These are phyloP conservation scores for Blumeriella jaapii DNA, from an alignment of 2,329 filamentous ascomycete genomes.

Conservation along the genomic window DNA sequence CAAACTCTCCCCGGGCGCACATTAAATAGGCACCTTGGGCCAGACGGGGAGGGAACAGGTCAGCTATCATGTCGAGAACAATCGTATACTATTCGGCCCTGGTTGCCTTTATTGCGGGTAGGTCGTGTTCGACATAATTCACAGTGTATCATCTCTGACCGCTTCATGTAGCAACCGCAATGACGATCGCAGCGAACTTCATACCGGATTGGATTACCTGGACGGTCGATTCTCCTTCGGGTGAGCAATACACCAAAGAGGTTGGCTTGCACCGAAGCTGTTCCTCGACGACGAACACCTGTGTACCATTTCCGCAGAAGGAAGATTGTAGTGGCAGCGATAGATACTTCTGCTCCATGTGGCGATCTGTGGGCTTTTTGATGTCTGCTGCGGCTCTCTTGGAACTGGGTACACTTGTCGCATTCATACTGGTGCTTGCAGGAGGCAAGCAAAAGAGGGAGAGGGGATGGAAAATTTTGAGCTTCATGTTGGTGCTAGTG, in stretches of 20 bases:
- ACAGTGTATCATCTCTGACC: slow-evolving; percentile 3
- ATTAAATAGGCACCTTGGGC: slow-evolving; percentile 2
- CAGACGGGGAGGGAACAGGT: slow-evolving; percentile 6
- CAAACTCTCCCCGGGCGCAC: slow-evolving; percentile 1
- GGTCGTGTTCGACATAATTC: slow-evolving; percentile 20
- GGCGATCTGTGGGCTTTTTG: slow-evolving; percentile 78
- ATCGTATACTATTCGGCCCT: slow-evolving; percentile 32
- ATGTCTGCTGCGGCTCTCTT: slow-evolving; percentile 77
- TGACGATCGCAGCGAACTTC: slow-evolving; percentile 59
- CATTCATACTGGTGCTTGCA: slow-evolving; percentile 63
- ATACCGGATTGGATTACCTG: slow-evolving; percentile 63
- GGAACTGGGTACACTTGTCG: slow-evolving; percentile 68
- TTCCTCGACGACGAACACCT: slow-evolving; percentile 46
- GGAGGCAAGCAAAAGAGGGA: slow-evolving; percentile 74
- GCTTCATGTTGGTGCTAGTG: slow-evolving; percentile 51
- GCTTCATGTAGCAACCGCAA: slow-evolving; percentile 52
- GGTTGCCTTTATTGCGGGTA: slow-evolving; percentile 34
- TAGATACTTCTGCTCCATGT: slow-evolving; percentile 79
- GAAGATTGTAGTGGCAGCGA: slow-evolving; percentile 46
- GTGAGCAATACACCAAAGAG: slow-evolving; percentile 46
- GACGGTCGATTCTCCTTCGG: slow-evolving; percentile 36
- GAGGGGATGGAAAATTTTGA: slow-evolving; percentile 70
- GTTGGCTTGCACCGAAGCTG: slow-evolving; percentile 77
- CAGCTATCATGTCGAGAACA: slow-evolving; percentile 33
- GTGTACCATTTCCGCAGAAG: slow-evolving; percentile 54